Evolutionary conservation across 306 rosid genomes (phyloP).

Genomic region (peach (Prunus persica)): Prunus_persica_NCBIv2 NC_034010.1:20845501-20846000

Average conservation of each 20-base stretch:
- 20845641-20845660: conserved; percentile 12
- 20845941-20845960: conserved; percentile 77
- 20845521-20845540: neutral
- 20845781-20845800: conserved; percentile 75
- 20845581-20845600: conserved; percentile 12
- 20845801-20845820: conserved; percentile 82
- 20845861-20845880: conserved; percentile 74
- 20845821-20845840: conserved; percentile 79
- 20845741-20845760: conserved; percentile 58
- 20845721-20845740: conserved; percentile 78
- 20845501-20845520: neutral
- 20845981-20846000: neutral
- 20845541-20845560: neutral
- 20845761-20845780: conserved; percentile 54
- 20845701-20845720: conserved; percentile 31
- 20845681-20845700: conserved; percentile 7
- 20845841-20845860: conserved; percentile 71
- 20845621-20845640: neutral
- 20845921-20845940: conserved; percentile 80
- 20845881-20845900: conserved; percentile 84
- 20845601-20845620: neutral
- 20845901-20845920: conserved; percentile 69
- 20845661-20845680: conserved; percentile 13
- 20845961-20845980: conserved; percentile 21
- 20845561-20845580: conserved; percentile 17